Evolutionary conservation across 148 eudicot genomes (phyloP).

Genomic region (Pharnaceum exiguum): DNA sequence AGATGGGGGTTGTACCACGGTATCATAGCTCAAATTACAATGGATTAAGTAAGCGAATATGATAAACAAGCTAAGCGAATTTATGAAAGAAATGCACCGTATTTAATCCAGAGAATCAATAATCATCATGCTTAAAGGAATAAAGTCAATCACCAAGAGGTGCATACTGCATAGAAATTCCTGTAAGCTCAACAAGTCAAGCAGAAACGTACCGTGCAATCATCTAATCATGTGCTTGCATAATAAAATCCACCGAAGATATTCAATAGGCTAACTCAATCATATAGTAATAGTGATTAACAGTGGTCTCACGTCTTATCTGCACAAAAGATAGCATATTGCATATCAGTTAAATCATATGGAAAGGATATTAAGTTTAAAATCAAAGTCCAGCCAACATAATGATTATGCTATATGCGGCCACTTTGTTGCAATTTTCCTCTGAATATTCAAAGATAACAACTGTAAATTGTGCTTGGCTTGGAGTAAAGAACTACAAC

Average conservation of each 20-base stretch:
- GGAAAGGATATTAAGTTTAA: slow-evolving; percentile 2
- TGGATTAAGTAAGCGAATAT: too few relatives aligned
- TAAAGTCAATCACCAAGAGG: not conserved
- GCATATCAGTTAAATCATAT: not conserved
- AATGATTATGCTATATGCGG: slow-evolving; percentile 2
- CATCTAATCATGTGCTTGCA: slow-evolving; percentile 9
- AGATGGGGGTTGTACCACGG: not conserved
- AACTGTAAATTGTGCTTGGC: slow-evolving; percentile 10
- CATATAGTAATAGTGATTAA: too few relatives aligned
- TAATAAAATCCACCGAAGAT: not conserved
- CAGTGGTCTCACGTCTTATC: slow-evolving; percentile 5
- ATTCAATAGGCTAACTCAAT: not conserved
- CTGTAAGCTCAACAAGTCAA: not conserved
- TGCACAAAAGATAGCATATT: not conserved
- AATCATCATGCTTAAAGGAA: not conserved
- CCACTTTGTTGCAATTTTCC: not conserved
- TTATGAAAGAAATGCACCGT: not conserved
- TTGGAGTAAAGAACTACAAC: not conserved
- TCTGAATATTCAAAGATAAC: slow-evolving; percentile 3
- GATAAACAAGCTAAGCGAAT: not conserved
- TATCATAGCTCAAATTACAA: too few relatives aligned
- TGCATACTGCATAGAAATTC: not conserved
- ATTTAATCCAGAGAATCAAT: not conserved
- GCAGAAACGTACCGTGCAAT: slow-evolving; percentile 1
- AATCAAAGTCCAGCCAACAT: slow-evolving; percentile 1